A percentile compares a stretch with the other conserved stretches of the same genome.
phyloP scores from a whole-genome alignment of 2,329 filamentous ascomycete genomes.

The Orbilia quercus region DNA sequence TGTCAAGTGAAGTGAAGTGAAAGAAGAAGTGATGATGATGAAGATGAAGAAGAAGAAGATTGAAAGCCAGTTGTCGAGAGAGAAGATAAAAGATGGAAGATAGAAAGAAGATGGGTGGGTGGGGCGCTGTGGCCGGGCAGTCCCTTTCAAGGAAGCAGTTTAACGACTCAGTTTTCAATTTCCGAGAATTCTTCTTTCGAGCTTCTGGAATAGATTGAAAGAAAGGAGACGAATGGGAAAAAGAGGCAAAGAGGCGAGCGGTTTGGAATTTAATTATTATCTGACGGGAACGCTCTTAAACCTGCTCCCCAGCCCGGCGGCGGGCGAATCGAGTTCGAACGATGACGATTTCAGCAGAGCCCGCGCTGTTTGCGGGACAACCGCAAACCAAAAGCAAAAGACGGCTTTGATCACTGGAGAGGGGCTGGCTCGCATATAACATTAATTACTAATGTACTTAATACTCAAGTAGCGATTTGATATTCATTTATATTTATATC shows the following conservation, averaged over 20 bases:
- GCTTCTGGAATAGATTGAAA: slow-evolving; percentile 37
- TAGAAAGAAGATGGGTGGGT: too few species aligned
- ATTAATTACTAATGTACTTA: too few species aligned
- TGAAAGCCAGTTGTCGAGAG: too few species aligned
- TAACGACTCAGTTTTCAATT: too few species aligned
- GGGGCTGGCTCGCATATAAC: background rate
- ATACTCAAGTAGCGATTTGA: too few species aligned
- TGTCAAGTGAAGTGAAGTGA: too few species aligned
- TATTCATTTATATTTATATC: too few species aligned
- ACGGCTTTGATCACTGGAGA: too few species aligned
- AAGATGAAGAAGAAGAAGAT: too few species aligned
- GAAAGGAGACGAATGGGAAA: slow-evolving; percentile 10
- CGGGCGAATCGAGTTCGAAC: slow-evolving; percentile 20
- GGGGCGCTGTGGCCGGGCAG: too few species aligned
- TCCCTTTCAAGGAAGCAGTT: slow-evolving; percentile 1
- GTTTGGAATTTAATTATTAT: slow-evolving; percentile 15
- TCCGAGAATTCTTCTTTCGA: slow-evolving; percentile 3
- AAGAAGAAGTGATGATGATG: too few species aligned
- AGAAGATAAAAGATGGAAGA: too few species aligned
- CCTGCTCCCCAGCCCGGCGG: slow-evolving; percentile 9
- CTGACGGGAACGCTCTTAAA: slow-evolving; percentile 51
- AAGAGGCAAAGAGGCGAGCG: slow-evolving; percentile 19
- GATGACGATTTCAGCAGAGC: slow-evolving; percentile 55
- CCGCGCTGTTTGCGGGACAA: slow-evolving; percentile 53
- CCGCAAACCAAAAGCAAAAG: slow-evolving; percentile 50